These are phyloP conservation scores for Phytophthora citrophthora DNA, from an alignment of 352 stramenopile species.

Conservation along the genomic window DNA sequence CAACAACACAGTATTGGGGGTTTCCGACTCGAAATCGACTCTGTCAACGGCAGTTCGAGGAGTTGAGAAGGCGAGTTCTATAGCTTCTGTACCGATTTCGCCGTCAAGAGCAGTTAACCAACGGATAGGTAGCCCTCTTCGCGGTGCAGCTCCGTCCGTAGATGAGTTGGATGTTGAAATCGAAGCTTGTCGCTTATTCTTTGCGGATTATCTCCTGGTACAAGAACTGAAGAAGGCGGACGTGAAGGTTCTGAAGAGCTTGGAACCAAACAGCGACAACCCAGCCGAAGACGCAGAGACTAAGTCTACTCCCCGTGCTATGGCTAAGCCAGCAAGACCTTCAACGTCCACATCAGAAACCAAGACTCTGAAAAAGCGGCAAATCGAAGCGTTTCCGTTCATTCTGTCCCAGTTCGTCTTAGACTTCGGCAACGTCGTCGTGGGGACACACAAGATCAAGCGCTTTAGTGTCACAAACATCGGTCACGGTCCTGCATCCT, in stretches of 20 bases:
- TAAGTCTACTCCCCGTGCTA: background rate
- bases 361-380: slow-evolving; percentile 38
- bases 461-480: slow-evolving; percentile 95
- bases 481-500: slow-evolving; percentile 81
- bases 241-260: slow-evolving; percentile 16
- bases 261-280: slow-evolving; percentile 16
- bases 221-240: slow-evolving; percentile 50
- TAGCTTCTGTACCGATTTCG: slow-evolving; percentile 31
- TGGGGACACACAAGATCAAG: slow-evolving; percentile 91
- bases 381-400: slow-evolving; percentile 64
- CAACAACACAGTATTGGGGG: slow-evolving; percentile 14
- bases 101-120: slow-evolving; percentile 28
- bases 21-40: slow-evolving; percentile 64
- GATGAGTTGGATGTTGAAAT: slow-evolving; percentile 84
- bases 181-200: slow-evolving; percentile 88
- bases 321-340: slow-evolving; percentile 8
- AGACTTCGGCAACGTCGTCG: slow-evolving; percentile 95
- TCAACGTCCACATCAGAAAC: slow-evolving; percentile 9
- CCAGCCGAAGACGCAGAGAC: slow-evolving; percentile 11
- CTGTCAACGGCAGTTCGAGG: slow-evolving; percentile 45
- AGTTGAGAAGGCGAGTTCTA: slow-evolving; percentile 44
- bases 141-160: slow-evolving; percentile 28
- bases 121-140: slow-evolving; percentile 27
- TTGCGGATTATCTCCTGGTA: slow-evolving; percentile 80
- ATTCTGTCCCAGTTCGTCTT: slow-evolving; percentile 91